Evolutionary conservation across 2,329 filamentous ascomycete genomes (phyloP).

Genomic region (Teratosphaeria viscida): DNA sequence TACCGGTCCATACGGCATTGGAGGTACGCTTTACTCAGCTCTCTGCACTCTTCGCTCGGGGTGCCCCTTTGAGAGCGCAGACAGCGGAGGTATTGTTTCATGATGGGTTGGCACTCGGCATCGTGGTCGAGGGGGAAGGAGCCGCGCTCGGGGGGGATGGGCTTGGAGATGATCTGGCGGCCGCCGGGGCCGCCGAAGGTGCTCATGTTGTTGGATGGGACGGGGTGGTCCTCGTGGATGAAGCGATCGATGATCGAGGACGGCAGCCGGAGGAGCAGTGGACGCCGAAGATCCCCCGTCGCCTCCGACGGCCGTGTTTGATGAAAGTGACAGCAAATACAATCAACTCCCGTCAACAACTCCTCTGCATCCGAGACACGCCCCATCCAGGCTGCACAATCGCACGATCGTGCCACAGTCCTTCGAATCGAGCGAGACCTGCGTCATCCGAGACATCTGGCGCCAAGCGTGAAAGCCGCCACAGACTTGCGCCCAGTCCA

Average conservation of each 20-base stretch:
- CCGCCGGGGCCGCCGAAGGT: slow-evolving; percentile 63
- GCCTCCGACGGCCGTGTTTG: not conserved
- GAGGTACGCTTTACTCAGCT: slow-evolving; percentile 79
- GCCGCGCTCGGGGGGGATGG: slow-evolving; percentile 75
- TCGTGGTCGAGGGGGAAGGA: slow-evolving; percentile 97
- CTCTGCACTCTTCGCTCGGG: slow-evolving; percentile 77
- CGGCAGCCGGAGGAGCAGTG: not conserved
- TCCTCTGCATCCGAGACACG: not conserved
- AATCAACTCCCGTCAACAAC: not conserved
- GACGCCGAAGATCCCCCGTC: not conserved
- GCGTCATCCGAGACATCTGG: not conserved
- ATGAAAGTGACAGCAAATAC: not conserved
- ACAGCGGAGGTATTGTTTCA: slow-evolving; percentile 75
- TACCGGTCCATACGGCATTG: slow-evolving; percentile 91
- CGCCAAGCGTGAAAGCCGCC: not conserved
- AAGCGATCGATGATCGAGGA: not conserved
- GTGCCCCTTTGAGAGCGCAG: slow-evolving; percentile 74
- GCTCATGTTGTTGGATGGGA: slow-evolving; percentile 15
- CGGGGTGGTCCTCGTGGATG: not conserved
- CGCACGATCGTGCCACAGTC: not conserved
- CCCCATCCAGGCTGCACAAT: not conserved
- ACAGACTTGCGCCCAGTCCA: not conserved
- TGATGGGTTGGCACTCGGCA: slow-evolving; percentile 87
- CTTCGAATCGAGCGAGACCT: not conserved
- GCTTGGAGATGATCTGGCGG: slow-evolving; percentile 52